Evolutionary conservation across 176 grass and related monocot species (phyloP).

Genomic region (Ampelocalamus luodianensis): DNA sequence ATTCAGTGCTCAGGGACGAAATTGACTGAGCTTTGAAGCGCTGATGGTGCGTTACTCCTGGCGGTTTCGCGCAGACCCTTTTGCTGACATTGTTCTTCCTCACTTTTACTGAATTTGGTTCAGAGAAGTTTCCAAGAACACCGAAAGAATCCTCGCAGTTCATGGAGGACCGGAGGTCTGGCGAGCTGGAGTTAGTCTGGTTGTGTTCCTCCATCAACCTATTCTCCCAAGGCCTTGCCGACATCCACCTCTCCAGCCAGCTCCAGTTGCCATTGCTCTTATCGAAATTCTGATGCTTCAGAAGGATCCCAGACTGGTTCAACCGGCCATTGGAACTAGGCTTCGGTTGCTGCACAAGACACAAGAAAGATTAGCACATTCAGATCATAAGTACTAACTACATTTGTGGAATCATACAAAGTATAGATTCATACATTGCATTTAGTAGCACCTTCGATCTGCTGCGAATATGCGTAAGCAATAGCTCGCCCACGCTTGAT

Average conservation of each 20-base stretch:
- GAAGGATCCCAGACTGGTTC: slow-evolving; percentile 51
- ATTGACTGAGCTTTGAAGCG: slow-evolving; percentile 57
- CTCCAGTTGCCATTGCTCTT: slow-evolving; percentile 84
- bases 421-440: slow-evolving; percentile 31
- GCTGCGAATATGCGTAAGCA: slow-evolving; percentile 72
- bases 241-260: slow-evolving; percentile 97
- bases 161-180: slow-evolving; percentile 45
- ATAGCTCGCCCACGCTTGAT: slow-evolving; percentile 88
- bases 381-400: background rate
- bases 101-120: slow-evolving; percentile 64
- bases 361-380: background rate
- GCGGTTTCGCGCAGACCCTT: slow-evolving; percentile 67
- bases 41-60: slow-evolving; percentile 39
- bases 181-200: slow-evolving; percentile 51
- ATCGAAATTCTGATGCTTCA: slow-evolving; percentile 63
- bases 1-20: slow-evolving; percentile 80
- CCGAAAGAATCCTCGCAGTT: slow-evolving; percentile 52
- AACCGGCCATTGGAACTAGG: slow-evolving; percentile 33
- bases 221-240: slow-evolving; percentile 86
- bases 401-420: background rate
- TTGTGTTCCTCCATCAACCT: slow-evolving; percentile 86
- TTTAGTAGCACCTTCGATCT: slow-evolving; percentile 42
- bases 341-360: slow-evolving; percentile 61
- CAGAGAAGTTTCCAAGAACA: slow-evolving; percentile 52
- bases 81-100: slow-evolving; percentile 75